Evolutionary conservation across 2,329 filamentous ascomycete species (phyloP), one percentile per base, ranked within the genome.

Genomic region (Monilinia laxa): DNA sequence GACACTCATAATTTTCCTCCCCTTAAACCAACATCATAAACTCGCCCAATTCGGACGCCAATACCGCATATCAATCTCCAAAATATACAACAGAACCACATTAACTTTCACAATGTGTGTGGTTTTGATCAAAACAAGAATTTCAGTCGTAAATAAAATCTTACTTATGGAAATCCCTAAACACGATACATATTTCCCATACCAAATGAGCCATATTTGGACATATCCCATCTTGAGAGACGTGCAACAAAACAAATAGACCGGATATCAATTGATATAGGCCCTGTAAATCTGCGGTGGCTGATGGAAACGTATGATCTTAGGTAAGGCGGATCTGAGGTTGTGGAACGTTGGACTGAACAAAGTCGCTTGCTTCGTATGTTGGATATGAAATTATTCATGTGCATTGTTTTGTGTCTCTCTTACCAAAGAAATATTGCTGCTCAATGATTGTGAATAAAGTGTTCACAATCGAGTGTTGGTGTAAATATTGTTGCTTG

Each of bases 161-260:
- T 40, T 40, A 11, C 14, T 3, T 10, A 60, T 60, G 57, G 42
- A 12, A 60, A 49, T 60, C 28, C 57, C 28, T 7, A 38, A 51
- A 51, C 20, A 38, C 57, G 45, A 60, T 60, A 16, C 7, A 12
- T 18, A 5, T 64, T 64, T 57, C 51, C 62, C 62, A 58, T 65
- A 28, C 7, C 5, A 7, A 12, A 10, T 4, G 16, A 10, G 42
- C 62, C 62, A 53, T 31, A 51, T 65, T 65, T 59, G 28, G 42
- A 18, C 53, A 51, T 65, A 49, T 65, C 31, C 53, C 62, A 65
- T 65, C 53, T 65, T 28, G 62, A 20, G 53, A 65, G 62, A 65
- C 23, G 63, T 65, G 63, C 63, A 65, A 65, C 63, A 59, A 65
- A 63, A 65, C 18, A 23, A 16, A 4, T 16, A 12, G 40, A 28